Base-by-base conservation (phyloP, 352 stramenopile genomes). In the Phytophthora rubi region DNA sequence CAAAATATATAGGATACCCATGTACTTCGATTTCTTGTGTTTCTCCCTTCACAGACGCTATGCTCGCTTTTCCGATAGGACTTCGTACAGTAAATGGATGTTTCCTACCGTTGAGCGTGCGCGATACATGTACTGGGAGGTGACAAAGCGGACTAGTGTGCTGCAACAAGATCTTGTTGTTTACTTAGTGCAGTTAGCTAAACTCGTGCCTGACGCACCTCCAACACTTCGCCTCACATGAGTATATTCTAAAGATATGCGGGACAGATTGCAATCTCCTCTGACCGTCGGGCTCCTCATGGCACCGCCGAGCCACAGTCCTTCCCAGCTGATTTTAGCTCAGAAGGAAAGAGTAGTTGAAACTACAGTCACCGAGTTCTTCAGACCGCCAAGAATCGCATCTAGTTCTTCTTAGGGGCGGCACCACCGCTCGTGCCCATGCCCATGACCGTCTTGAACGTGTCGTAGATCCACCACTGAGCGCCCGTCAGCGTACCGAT, bases 381-480 rank as follows among this genome's bases (percentile, higher is more conserved):
- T 56, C 54, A 68, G 44, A 44, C 42, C 16, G n/a, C 49, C 53
- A 48, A 54, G 44, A 71, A 59, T 28, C 33, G 58, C 28, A 62
- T 59, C 72, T 89, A 89, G 63, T 90, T 75, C 84, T 95, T 92
- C 77, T 81, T 88, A 72, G 71, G 67, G 58, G 83, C 76, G 56
- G 82, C 85, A 49, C 91, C 91, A 75, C 92, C 92, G 54, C 89
- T 92, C 69, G 92, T 97, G 66, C 91, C 89, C 90, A 98, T 97
- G 73, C 93, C 93, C 65, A 95, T 91, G 61, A 85, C 87, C 70
- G 91, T 96, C 87, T 98, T 98, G 81, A 97, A 98, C 68, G 91
- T 95, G 73, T 98, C 94, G 82, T 98, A 98, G 82, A 98, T 98
- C 92, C 94, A 98, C 94, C 95, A 98, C 88, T 98, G 94, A 61